These are phyloP conservation scores for Diaporthe humulicola DNA, from an alignment of 2,329 filamentous ascomycete genomes.

Conservation along the genomic window DNA sequence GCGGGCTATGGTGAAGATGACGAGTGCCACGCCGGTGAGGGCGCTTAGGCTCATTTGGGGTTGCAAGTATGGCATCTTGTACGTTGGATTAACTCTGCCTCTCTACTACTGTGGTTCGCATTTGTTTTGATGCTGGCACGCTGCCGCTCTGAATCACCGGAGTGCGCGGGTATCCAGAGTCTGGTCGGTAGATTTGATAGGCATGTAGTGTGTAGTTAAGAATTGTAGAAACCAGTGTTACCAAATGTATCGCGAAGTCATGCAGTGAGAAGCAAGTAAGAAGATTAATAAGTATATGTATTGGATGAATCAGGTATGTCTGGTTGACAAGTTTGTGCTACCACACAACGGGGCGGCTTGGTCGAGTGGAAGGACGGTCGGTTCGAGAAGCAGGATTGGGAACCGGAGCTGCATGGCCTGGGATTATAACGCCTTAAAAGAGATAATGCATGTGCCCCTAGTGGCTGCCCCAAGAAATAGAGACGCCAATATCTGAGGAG, in stretches of 20 bases:
- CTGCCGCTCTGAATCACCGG: not conserved
- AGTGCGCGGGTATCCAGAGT: too few relatives aligned
- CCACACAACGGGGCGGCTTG: not conserved
- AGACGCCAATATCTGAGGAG: not conserved
- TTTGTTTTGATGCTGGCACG: not conserved
- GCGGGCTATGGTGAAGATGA: not conserved
- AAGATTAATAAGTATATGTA: not conserved
- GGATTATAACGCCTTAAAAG: not conserved
- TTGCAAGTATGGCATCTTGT: not conserved
- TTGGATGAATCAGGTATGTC: not conserved
- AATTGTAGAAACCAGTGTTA: not conserved
- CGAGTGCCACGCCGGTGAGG: not conserved
- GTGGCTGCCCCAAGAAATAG: not conserved
- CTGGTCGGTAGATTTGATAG: too few relatives aligned
- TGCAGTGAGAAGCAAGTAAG: not conserved
- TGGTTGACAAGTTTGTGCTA: not conserved
- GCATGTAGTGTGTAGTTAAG: not conserved
- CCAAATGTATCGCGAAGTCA: not conserved
- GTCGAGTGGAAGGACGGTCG: not conserved
- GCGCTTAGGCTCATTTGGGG: not conserved
- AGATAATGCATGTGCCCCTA: slow-evolving; percentile 2
- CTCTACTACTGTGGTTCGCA: not conserved
- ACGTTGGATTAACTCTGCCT: not conserved
- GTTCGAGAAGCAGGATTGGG: slow-evolving; percentile 6
- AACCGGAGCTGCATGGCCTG: not conserved